phyloP scores from a whole-genome alignment of 768 basidiomycete genomes.

The Aureoboletus auriporus region DNA sequence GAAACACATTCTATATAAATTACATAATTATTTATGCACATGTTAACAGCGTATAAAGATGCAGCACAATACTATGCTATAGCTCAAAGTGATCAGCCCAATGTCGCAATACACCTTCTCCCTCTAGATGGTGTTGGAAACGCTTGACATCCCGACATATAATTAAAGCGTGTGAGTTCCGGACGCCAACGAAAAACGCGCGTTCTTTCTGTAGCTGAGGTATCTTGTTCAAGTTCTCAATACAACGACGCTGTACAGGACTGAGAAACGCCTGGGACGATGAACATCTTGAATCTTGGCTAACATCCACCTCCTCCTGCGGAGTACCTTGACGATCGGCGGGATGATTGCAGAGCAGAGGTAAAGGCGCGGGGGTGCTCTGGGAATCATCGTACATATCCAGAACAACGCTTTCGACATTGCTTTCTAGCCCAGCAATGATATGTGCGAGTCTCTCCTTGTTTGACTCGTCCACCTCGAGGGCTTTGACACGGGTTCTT shows the following conservation, averaged over 20 bases:
- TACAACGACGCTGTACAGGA: conserved; percentile 53
- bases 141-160: conserved; percentile 62
- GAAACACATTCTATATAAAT: no score
- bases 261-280: conserved; percentile 46
- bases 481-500: conserved; percentile 55
- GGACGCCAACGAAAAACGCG: conserved; percentile 55
- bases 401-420: conserved; percentile 57
- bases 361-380: conserved; percentile 15
- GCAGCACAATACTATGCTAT: conserved; percentile 15
- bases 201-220: conserved; percentile 66
- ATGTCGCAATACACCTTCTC: conserved; percentile 65
- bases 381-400: conserved; percentile 53
- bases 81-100: conserved; percentile 63
- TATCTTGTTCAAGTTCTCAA: conserved; percentile 59
- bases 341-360: background rate
- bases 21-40: no score
- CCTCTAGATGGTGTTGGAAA: conserved; percentile 54
- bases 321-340: background rate
- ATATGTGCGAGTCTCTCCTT: conserved; percentile 52
- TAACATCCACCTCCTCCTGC: background rate
- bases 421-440: conserved; percentile 53
- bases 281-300: conserved; percentile 5
- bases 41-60: background rate
- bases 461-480: conserved; percentile 54
- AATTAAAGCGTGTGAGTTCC: conserved; percentile 70